phyloP scores from a whole-genome alignment of 768 basidiomycete genomes.

The Mycena amicta region DNA sequence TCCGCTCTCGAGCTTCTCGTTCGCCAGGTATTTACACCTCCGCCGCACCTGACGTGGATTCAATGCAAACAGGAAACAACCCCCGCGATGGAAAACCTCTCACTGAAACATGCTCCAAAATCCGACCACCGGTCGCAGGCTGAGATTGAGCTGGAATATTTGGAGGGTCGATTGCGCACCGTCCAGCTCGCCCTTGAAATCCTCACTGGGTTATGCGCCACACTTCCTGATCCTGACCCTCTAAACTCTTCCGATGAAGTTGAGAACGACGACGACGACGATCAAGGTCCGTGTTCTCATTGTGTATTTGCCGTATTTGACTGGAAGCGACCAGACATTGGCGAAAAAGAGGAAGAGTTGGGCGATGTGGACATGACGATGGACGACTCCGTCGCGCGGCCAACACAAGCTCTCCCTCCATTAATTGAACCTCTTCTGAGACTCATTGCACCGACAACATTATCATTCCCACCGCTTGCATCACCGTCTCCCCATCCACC shows the following conservation, averaged over 20 bases:
- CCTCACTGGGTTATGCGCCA: conserved; percentile 85
- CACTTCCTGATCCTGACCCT: conserved; percentile 74
- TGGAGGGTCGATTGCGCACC: conserved; percentile 73
- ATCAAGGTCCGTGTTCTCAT: too few species aligned
- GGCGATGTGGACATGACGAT: conserved; percentile 43
- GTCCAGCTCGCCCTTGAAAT: conserved; percentile 87
- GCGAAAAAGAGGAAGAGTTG: conserved; percentile 34
- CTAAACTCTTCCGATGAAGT: conserved; percentile 34
- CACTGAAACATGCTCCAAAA: conserved; percentile 67
- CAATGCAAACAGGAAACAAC: conserved; percentile 31
- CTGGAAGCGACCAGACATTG: too few species aligned
- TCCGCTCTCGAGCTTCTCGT: conserved; percentile 54
- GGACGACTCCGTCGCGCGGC: conserved; percentile 33
- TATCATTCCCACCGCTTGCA: conserved; percentile 80
- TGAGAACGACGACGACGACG: conserved; percentile 33
- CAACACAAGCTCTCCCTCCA: conserved; percentile 49
- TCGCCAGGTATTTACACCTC: conserved; percentile 45
- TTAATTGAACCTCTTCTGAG: conserved; percentile 70
- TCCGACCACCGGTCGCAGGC: conserved; percentile 74
- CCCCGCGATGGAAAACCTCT: conserved; percentile 56
- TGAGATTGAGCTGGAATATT: conserved; percentile 69
- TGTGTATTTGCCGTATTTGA: conserved; percentile 10
- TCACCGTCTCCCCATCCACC: conserved; percentile 80
- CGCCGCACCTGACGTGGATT: background rate
- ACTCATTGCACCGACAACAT: conserved; percentile 71